Percentiles rank a stretch among this genome's conserved stretches.
Conservation (phyloP, 371 early-diverging fungal genomes). For the Blakeslea trispora region DNA sequence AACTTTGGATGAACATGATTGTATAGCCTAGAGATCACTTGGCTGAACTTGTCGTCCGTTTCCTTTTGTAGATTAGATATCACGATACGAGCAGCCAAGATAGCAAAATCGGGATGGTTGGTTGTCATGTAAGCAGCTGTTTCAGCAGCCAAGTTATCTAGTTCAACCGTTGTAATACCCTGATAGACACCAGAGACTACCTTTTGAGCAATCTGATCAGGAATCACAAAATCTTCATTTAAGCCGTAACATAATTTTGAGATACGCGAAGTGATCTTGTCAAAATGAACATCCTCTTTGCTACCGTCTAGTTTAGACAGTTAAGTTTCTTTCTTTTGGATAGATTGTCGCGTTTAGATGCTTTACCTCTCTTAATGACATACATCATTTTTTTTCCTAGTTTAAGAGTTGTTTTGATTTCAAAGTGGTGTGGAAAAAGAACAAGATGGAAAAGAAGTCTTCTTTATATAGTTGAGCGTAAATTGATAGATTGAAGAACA, state of each 20-base stretch:
- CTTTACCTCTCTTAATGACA: slow-evolving; percentile 74
- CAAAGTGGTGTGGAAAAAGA: no score
- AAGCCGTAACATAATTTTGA: slow-evolving; percentile 93
- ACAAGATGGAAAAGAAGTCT: neutral
- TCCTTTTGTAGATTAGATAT: slow-evolving; percentile 98
- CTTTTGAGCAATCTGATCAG: slow-evolving; percentile 92
- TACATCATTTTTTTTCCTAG: slow-evolving; percentile 53
- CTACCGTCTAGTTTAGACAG: slow-evolving; percentile 67
- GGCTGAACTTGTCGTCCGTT: slow-evolving; percentile 91
- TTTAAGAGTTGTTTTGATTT: neutral
- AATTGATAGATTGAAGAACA: neutral
- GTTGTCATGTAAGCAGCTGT: slow-evolving; percentile 97
- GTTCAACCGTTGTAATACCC: slow-evolving; percentile 95
- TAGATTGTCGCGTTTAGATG: slow-evolving; percentile 4
- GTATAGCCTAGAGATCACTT: slow-evolving; percentile 87
- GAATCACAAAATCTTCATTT: slow-evolving; percentile 90
- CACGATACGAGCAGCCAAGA: slow-evolving; percentile 96
- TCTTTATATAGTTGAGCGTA: neutral
- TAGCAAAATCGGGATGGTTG: slow-evolving; percentile 97
- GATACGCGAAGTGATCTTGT: slow-evolving; percentile 90
- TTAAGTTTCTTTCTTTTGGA: neutral
- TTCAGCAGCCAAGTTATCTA: slow-evolving; percentile 97
- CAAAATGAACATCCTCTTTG: slow-evolving; percentile 91
- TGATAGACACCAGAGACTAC: slow-evolving; percentile 96
- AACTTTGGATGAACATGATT: slow-evolving; percentile 89